Evolutionary conservation across 2,329 filamentous ascomycete genomes (phyloP), one percentile per base, ranked within the genome.

Genomic region (Curvularia lunata): DNA sequence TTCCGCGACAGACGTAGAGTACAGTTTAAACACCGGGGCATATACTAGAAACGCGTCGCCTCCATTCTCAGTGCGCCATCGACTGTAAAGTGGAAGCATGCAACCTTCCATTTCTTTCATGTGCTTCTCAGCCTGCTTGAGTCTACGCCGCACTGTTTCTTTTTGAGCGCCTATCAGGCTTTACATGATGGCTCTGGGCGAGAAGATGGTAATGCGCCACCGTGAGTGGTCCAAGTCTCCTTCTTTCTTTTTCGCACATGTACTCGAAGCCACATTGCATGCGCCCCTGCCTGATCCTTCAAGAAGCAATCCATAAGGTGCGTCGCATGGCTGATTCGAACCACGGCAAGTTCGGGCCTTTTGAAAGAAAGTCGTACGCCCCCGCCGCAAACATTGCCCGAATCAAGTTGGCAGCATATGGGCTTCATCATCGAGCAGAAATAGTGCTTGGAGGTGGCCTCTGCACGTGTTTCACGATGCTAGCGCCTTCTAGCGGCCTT

Each of bases 401-500:
- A 51, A 32, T 37, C 45, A 51, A 64, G 59, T 59, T 64, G 56
- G 52, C 41, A 56, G 54, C 50, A 56, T 46, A 61, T 56, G 47
- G 60, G 56, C 61, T 51, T 56, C 56, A 58, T 48, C 37, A 32
- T 52, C 18, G 54, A 46, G 40, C 64, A 46, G 42, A 48, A 45
- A 54, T 54, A 54, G 47, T 54, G 40, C 53, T 56, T 47, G 48
- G 34, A 47, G 62, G 57, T 63, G 61, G 62, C 47, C 49, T 61
- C 54, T 59, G 59, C 57, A 62, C 59, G 52, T 52, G 69, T 71
- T 68, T 72, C 69, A 70, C 61, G 46, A 65, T 58, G 5, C 52
- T 70, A 71, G 67, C 51, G 55, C 58, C 62, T 72, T 73, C 70
- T 71, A 72, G 68, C 64, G 62, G 54, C 56, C 53, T 71, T 70